Evolutionary conservation across 305 asterid genomes (phyloP).

Genomic region (Euphrasia arctica): DNA sequence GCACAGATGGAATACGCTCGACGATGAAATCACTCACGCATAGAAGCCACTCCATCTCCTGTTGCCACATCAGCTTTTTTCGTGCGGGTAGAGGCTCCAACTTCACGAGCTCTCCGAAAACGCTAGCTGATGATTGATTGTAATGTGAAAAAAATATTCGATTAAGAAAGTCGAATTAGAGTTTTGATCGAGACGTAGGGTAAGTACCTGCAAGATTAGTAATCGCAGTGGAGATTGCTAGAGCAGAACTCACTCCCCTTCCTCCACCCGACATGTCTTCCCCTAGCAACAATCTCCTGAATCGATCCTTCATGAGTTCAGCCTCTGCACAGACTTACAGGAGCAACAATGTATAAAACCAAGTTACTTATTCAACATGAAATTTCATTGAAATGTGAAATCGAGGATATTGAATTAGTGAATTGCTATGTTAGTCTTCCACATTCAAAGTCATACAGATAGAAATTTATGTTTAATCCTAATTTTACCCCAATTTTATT

Average conservation of each 20-base stretch:
- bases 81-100: constrained; percentile 65
- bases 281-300: constrained; percentile 77
- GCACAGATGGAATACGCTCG: constrained; percentile 79
- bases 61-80: constrained; percentile 62
- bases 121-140: constrained; percentile 43
- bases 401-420: too few species aligned
- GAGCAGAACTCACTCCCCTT: constrained; percentile 78
- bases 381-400: too few species aligned
- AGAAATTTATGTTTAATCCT: too few species aligned
- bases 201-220: constrained; percentile 76
- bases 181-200: not conserved
- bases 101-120: constrained; percentile 87
- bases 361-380: not conserved
- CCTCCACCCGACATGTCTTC: constrained; percentile 99
- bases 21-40: constrained; percentile 85
- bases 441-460: too few species aligned
- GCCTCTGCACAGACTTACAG: constrained; percentile 41
- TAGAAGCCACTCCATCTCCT: constrained; percentile 92
- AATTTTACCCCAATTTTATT: too few species aligned
- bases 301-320: constrained; percentile 77
- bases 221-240: constrained; percentile 90
- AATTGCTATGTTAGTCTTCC: too few species aligned
- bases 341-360: not conserved
- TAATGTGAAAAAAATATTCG: too few species aligned
- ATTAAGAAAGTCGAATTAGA: too few species aligned